Evolutionary conservation across 2,329 filamentous ascomycete genomes (phyloP).

Genomic region (Pseudogymnoascus sp.): DNA sequence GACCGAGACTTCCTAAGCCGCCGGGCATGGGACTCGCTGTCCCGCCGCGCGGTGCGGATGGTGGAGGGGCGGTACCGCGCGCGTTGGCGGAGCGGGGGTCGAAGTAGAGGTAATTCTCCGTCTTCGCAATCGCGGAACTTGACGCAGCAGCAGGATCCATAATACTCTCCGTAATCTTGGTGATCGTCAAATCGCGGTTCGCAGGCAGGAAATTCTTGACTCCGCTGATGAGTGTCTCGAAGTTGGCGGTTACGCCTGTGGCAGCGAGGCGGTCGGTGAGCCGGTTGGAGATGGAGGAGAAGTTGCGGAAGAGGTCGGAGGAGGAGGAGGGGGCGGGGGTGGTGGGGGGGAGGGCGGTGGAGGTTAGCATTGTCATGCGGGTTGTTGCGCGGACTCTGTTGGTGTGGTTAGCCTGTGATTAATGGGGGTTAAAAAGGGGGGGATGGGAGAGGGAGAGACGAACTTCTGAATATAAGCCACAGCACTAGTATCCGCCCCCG

Average conservation of each 20-base stretch:
- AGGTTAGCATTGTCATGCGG: constrained; percentile 96
- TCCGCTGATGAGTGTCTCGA: constrained; percentile 87
- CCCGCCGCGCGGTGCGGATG: constrained; percentile 47
- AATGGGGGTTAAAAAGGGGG: background rate
- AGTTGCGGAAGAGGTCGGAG: constrained; percentile 81
- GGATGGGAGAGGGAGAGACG: constrained; percentile 26
- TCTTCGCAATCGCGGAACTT: constrained; percentile 88
- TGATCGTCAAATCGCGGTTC: constrained; percentile 91
- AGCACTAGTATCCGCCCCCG: constrained; percentile 67
- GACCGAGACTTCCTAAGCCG: constrained; percentile 33
- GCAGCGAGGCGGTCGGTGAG: constrained; percentile 93
- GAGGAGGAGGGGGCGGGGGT: constrained; percentile 51
- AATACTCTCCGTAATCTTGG: constrained; percentile 94
- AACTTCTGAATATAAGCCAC: constrained; percentile 81
- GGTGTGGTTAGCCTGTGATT: constrained; percentile 23
- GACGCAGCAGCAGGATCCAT: constrained; percentile 92
- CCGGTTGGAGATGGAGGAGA: constrained; percentile 83
- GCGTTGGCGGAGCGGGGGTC: constrained; percentile 91
- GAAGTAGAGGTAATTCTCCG: constrained; percentile 94
- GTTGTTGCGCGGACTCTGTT: constrained; percentile 79
- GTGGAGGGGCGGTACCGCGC: constrained; percentile 80
- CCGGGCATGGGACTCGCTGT: constrained; percentile 34
- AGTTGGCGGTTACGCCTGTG: constrained; percentile 73
- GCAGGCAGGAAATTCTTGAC: constrained; percentile 98
- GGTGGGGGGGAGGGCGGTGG: constrained; percentile 55